These are phyloP conservation scores for Colletotrichum destructivum DNA, from an alignment of 2,329 filamentous ascomycete species.

Conservation along the genomic window DNA sequence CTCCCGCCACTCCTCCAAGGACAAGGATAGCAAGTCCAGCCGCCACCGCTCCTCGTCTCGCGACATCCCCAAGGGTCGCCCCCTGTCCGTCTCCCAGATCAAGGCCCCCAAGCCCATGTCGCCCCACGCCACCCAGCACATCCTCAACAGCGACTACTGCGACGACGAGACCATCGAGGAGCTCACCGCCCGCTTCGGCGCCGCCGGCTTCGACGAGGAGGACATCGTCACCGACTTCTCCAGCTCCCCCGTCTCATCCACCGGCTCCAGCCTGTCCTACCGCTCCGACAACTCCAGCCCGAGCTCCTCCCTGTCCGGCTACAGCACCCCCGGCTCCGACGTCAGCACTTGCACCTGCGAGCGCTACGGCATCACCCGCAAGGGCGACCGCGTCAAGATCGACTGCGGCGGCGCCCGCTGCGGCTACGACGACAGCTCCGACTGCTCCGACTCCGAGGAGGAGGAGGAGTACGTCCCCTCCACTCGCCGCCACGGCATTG, in stretches of 20 bases:
- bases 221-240: conserved; percentile 70
- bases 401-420: conserved; percentile 94
- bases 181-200: conserved; percentile 81
- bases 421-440: conserved; percentile 81
- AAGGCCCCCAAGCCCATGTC: conserved; percentile 90
- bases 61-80: conserved; percentile 89
- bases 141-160: conserved; percentile 86
- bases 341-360: conserved; percentile 91
- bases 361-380: conserved; percentile 95
- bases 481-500: conserved; percentile 75
- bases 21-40: conserved; percentile 59
- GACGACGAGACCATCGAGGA: conserved; percentile 82
- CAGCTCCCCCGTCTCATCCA: conserved; percentile 75
- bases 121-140: conserved; percentile 88
- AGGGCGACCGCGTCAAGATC: conserved; percentile 93
- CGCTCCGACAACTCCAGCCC: conserved; percentile 82
- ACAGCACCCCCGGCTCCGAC: conserved; percentile 84
- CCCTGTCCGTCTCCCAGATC: conserved; percentile 90
- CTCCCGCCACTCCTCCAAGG: conserved; percentile 52
- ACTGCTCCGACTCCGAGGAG: conserved; percentile 74
- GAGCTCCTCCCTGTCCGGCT: conserved; percentile 81
- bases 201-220: conserved; percentile 71
- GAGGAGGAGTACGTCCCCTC: conserved; percentile 61
- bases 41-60: conserved; percentile 65
- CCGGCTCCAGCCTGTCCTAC: conserved; percentile 79